phyloP scores from a whole-genome alignment of 345 rosid genomes.

The Hevea brasiliensis region DNA sequence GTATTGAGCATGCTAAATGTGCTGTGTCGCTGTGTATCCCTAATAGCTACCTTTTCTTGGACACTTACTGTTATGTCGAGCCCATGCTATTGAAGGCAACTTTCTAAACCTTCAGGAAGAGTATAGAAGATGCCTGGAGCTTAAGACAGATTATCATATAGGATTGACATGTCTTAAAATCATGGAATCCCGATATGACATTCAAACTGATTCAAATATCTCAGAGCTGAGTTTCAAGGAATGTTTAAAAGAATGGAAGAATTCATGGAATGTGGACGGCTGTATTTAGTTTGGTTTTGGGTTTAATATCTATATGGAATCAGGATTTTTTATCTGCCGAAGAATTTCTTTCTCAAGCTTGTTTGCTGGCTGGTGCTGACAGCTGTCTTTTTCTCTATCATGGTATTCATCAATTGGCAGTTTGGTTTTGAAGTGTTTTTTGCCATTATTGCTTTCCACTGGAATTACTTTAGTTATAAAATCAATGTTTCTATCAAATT shows the following conservation, averaged over 20 bases:
- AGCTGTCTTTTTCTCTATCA: conserved; percentile 77
- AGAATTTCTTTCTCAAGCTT: conserved; percentile 60
- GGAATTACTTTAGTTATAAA: neutral
- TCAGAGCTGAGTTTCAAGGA: conserved; percentile 50
- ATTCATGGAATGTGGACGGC: conserved; percentile 65
- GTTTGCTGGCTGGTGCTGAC: conserved; percentile 52
- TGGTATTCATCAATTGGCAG: conserved; percentile 38
- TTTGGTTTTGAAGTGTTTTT: neutral
- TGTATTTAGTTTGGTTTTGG: conserved; percentile 50
- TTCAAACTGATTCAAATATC: conserved; percentile 47
- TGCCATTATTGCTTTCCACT: neutral
- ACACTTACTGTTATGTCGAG: conserved; percentile 75
- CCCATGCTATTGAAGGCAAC: conserved; percentile 65
- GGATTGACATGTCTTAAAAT: conserved; percentile 81
- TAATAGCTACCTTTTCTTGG: conserved; percentile 62
- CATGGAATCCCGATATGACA: conserved; percentile 57
- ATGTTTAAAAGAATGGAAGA: conserved; percentile 41
- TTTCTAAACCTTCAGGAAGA: conserved; percentile 44
- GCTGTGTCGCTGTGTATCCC: conserved; percentile 68
- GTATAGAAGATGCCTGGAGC: conserved; percentile 67
- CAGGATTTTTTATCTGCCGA: conserved; percentile 59
- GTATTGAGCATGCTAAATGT: conserved; percentile 49
- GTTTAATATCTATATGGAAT: conserved; percentile 53
- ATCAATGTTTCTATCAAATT: neutral
- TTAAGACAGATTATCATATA: conserved; percentile 65